Base-by-base conservation (phyloP, 2,329 filamentous ascomycete genomes). In the Phyllosticta capitalensis region DNA sequence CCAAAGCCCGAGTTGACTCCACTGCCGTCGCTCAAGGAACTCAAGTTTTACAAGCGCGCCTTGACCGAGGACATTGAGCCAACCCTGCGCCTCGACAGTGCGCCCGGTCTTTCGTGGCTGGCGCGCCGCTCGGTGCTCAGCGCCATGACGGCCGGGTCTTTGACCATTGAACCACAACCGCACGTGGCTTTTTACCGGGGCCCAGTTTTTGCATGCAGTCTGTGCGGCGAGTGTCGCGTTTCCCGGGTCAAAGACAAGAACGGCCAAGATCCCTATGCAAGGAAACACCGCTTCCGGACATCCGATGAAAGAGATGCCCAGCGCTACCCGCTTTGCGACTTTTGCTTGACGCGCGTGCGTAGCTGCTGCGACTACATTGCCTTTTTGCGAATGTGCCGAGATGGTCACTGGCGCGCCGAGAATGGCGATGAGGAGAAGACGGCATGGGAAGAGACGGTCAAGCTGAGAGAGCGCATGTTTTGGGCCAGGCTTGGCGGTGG, bases 391-490 rank as follows among this genome's bases (percentile, higher is more conserved):
- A 90, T 97, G 75, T 83, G 97, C 61, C 90, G 92, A 65, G 92
- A 96, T 66, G 94, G 94, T 2, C 88, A 96, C 67, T 94, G 94
- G 85, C 85, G 89, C 55, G 86, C 88, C 12, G 89, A 92, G 53
- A 89, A 88, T 60, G 83, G 88, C 48, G 90, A 94, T 55, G 89
- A 91, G 33, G 90, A 95, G 73, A 90, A 88, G 68, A 83, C 85
- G 26, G 90, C 91, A 0, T 99, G 94, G 94, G 92, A 97, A 70
- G 94, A 99, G 76, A 90, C 90, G 60, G 88, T 96, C 10, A 84
- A 88, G 28, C 75, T 97, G 54, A 82, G 94, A 55, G 94, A 99
- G 72, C 86, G 92, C 66, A 96, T 99, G 88, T 99, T 99, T 71
- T 99, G 94, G 94, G 85, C 89, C 55, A 83, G 94, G 59, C 84